Conservation (phyloP, 257 asterid species). For the Scutellaria galericulata region DNA sequence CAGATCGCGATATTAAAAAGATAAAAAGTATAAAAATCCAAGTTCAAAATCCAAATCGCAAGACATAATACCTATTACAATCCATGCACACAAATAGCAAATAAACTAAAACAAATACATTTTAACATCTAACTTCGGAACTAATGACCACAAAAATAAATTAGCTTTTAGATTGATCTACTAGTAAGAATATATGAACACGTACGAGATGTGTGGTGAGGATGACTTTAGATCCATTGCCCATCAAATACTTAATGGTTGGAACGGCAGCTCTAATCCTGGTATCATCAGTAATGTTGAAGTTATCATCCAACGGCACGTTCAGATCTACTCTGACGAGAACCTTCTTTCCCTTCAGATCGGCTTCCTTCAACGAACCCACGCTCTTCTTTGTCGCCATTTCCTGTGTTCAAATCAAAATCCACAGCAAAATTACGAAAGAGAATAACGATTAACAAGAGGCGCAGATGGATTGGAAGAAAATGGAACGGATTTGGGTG, state of each 20-base stretch:
- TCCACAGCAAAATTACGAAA: constrained; percentile 1
- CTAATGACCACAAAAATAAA: background rate
- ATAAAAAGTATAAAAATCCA: background rate
- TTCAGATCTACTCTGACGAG: constrained; percentile 88
- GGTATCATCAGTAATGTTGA: constrained; percentile 85
- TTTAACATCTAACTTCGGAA: background rate
- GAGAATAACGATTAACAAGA: background rate
- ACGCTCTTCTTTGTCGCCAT: constrained; percentile 96
- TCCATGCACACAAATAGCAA: background rate
- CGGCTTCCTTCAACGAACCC: constrained; percentile 73
- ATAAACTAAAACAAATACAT: constrained; percentile 2
- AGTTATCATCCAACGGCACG: constrained; percentile 84
- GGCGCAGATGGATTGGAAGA: background rate
- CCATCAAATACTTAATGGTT: constrained; percentile 72
- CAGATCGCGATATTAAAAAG: background rate
- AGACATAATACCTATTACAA: background rate
- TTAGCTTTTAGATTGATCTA: background rate
- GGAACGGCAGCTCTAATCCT: constrained; percentile 85
- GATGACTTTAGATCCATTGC: constrained; percentile 64
- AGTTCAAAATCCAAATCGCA: background rate
- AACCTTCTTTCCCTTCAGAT: constrained; percentile 84
- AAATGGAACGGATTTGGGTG: background rate
- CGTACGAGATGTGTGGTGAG: constrained; percentile 87
- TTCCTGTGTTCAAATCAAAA: constrained; percentile 13
- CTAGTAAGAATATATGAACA: background rate